Percentiles rank a stretch among this genome's conserved stretches.
phyloP scores from a whole-genome alignment of 2,329 filamentous ascomycete species.

The Fusarium clavum region DNA sequence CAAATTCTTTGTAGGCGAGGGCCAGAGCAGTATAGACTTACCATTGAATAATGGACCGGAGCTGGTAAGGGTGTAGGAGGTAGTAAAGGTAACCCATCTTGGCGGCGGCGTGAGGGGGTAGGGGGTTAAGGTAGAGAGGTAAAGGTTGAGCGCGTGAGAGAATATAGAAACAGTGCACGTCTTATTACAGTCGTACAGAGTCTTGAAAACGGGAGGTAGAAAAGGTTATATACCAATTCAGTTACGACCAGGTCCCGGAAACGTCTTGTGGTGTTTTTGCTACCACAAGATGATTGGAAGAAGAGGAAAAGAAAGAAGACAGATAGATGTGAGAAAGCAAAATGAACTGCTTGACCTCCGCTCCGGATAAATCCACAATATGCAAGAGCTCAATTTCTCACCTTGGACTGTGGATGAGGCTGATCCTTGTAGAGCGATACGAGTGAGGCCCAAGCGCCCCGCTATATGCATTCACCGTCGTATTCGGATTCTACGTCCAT shows the following conservation, averaged over 20 bases:
- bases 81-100: constrained; percentile 77
- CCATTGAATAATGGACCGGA: constrained; percentile 91
- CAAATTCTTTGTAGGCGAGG: background rate
- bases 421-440: constrained; percentile 41
- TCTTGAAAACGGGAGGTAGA: constrained; percentile 28
- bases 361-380: constrained; percentile 48
- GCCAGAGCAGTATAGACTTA: constrained; percentile 55
- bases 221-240: constrained; percentile 42
- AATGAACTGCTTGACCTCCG: constrained; percentile 38
- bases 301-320: constrained; percentile 29
- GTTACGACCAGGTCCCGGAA: constrained; percentile 39
- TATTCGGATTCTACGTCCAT: constrained; percentile 18
- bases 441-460: constrained; percentile 12
- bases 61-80: constrained; percentile 78
- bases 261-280: constrained; percentile 35
- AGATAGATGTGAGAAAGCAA: constrained; percentile 37
- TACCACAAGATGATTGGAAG: constrained; percentile 34
- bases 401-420: constrained; percentile 23
- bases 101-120: constrained; percentile 36
- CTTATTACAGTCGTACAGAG: constrained; percentile 24
- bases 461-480: constrained; percentile 30
- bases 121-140: constrained; percentile 7
- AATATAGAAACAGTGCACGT: constrained; percentile 33
- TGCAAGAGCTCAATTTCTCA: constrained; percentile 48
- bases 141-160: constrained; percentile 18